Conservation (phyloP, 2,329 filamentous ascomycete species). For the Phaeophleospora eucalypticola region DNA sequence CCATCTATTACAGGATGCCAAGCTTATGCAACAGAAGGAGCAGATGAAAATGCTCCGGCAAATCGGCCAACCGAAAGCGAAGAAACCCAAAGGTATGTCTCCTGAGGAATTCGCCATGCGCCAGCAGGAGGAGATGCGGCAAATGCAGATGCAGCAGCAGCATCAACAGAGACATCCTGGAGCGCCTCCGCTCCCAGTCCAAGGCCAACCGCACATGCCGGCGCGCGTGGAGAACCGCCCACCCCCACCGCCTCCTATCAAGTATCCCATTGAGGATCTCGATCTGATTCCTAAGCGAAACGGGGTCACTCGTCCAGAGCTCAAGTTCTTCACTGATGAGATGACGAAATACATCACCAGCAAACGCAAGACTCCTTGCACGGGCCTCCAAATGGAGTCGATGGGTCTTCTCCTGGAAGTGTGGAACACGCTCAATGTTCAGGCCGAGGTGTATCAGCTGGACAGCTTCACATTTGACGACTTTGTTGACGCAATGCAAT, state of each 20-base stretch:
- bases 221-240: slow-evolving; percentile 35
- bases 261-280: slow-evolving; percentile 94
- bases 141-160: slow-evolving; percentile 24
- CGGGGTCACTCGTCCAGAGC: slow-evolving; percentile 62
- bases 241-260: slow-evolving; percentile 70
- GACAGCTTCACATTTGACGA: slow-evolving; percentile 99
- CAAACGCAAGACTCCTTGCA: slow-evolving; percentile 38
- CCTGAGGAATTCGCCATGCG: slow-evolving; percentile 20
- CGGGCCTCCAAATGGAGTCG: slow-evolving; percentile 72
- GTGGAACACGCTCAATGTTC: slow-evolving; percentile 98
- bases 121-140: slow-evolving; percentile 18
- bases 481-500: slow-evolving; percentile 80
- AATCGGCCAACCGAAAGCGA: slow-evolving; percentile 21
- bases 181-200: slow-evolving; percentile 44
- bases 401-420: slow-evolving; percentile 83
- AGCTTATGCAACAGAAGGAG: slow-evolving; percentile 37
- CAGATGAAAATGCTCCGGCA: slow-evolving; percentile 18
- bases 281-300: slow-evolving; percentile 67
- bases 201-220: slow-evolving; percentile 15
- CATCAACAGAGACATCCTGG: slow-evolving; percentile 29
- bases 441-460: slow-evolving; percentile 86
- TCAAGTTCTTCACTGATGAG: slow-evolving; percentile 69
- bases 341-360: slow-evolving; percentile 32
- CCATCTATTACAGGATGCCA: slow-evolving; percentile 76
- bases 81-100: slow-evolving; percentile 21